These are phyloP conservation scores for Chlorella sp. DNA, from an alignment of 139 green algal species.

Conservation along the genomic window DNA sequence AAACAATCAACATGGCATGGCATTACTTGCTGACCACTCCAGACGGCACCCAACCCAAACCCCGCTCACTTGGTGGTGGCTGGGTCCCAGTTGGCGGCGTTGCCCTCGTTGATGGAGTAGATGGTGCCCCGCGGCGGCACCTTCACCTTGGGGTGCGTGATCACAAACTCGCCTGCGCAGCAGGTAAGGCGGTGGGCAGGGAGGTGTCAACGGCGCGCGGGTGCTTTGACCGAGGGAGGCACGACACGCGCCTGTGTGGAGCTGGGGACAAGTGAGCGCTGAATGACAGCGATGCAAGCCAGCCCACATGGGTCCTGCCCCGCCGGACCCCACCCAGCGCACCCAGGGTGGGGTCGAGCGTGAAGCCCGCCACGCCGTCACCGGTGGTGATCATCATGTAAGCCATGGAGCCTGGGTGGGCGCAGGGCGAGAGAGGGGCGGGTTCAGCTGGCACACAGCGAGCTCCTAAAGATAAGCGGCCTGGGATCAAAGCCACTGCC, in stretches of 20 bases:
- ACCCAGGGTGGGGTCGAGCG: slow-evolving; percentile 66
- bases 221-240: too few relatives aligned
- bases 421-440: too few relatives aligned
- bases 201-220: too few relatives aligned
- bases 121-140: slow-evolving; percentile 63
- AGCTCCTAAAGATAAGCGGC: too few relatives aligned
- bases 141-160: slow-evolving; percentile 57
- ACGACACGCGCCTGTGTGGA: too few relatives aligned
- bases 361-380: slow-evolving; percentile 66
- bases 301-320: too few relatives aligned
- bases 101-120: slow-evolving; percentile 80
- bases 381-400: slow-evolving; percentile 72
- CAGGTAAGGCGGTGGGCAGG: neutral
- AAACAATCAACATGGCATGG: too few relatives aligned
- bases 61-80: slow-evolving; percentile 55
- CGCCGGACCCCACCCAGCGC: neutral
- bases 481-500: too few relatives aligned
- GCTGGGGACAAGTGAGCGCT: too few relatives aligned
- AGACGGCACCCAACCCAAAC: too few relatives aligned
- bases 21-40: too few relatives aligned
- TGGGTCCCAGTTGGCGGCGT: slow-evolving; percentile 61
- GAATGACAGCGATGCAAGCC: neutral
- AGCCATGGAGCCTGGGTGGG: slow-evolving; percentile 43
- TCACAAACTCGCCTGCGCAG: slow-evolving; percentile 62
- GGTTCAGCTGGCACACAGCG: too few relatives aligned